These are phyloP conservation scores for Malassezia psittaci DNA, from an alignment of 1,284 basidiomycete species.

Conservation along the genomic window DNA sequence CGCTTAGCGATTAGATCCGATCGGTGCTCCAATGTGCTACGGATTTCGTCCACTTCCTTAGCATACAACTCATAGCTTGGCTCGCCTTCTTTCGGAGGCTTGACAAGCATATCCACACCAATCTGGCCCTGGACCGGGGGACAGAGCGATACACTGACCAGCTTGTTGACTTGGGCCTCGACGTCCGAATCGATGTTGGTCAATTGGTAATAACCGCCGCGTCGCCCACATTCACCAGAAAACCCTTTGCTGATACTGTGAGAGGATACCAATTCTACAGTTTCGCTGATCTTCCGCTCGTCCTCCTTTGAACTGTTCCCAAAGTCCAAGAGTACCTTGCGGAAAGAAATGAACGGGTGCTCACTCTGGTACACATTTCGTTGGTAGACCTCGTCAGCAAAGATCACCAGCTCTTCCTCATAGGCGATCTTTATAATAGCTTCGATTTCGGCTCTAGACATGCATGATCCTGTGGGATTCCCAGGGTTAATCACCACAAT, in stretches of 20 bases:
- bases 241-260: constrained; percentile 45
- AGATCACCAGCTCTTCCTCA: constrained; percentile 34
- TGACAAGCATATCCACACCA: constrained; percentile 43
- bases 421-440: constrained; percentile 39
- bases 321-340: constrained; percentile 41
- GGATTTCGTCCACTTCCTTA: constrained; percentile 30
- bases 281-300: constrained; percentile 27
- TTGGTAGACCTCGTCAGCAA: constrained; percentile 47
- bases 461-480: constrained; percentile 43
- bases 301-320: constrained; percentile 16
- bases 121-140: constrained; percentile 44
- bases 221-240: constrained; percentile 41
- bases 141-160: constrained; percentile 40
- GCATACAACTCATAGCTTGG: constrained; percentile 34
- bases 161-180: constrained; percentile 42
- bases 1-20: constrained; percentile 31
- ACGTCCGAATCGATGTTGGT: constrained; percentile 42
- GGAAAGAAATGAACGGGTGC: constrained; percentile 42
- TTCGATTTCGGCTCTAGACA: constrained; percentile 33
- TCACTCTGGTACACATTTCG: constrained; percentile 41
- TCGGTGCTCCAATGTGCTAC: constrained; percentile 28
- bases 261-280: constrained; percentile 44
- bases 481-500: constrained; percentile 45
- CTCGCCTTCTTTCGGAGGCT: constrained; percentile 30
- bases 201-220: constrained; percentile 44